Evolutionary conservation across 2,329 filamentous ascomycete genomes (phyloP), one percentile per base, ranked within the genome.

Genomic region (Pyrenochaeta sp.): DNA sequence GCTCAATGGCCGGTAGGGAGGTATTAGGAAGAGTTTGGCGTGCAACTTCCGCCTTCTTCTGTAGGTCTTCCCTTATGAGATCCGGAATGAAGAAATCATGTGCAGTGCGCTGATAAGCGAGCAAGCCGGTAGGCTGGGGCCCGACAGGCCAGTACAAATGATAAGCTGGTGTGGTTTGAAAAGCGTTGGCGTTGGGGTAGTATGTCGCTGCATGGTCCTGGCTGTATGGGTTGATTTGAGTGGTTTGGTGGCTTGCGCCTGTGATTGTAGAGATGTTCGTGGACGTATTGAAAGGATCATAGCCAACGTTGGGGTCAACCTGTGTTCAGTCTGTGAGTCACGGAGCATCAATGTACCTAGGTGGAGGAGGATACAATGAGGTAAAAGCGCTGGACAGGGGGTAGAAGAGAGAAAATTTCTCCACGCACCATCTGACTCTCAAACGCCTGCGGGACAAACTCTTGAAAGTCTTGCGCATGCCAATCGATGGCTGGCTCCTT

Each of bases 11-110:
- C 5, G 92, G 92, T 7, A 96, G 82, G 57, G 92, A 88, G 42
- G 90, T 86, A 69, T 87, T 96, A 39, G 92, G 91, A 65, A 97
- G 87, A 7, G 92, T 90, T 75, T 97, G 94, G 52, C 92, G 84
- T 5, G 91, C 88, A 28, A 94, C 92, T 70, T 96, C 93, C 0
- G 90, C 85, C 78, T 94, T 97, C 78, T 91, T 92, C 72, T 96
- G 92, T 61, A 97, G 80, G 32, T 97, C 93, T 79, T 97, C 92
- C 53, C 95, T 86, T 6, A 96, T 79, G 58, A 92, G 89, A 70
- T 97, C 93, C 0, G 92, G 88, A 42, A 98, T 86, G 77, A 99
- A 99, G 65, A 98, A 91, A 72, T 98, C 93, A 72, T 96, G 92
- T 1, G 91, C 88, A 56, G 90, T 89, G 58, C 92, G 88, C 74